Percentiles rank a stretch among this genome's conserved stretches.
Conservation (phyloP, 2,329 filamentous ascomycete genomes). For the Pleochaeta shiraiana region DNA sequence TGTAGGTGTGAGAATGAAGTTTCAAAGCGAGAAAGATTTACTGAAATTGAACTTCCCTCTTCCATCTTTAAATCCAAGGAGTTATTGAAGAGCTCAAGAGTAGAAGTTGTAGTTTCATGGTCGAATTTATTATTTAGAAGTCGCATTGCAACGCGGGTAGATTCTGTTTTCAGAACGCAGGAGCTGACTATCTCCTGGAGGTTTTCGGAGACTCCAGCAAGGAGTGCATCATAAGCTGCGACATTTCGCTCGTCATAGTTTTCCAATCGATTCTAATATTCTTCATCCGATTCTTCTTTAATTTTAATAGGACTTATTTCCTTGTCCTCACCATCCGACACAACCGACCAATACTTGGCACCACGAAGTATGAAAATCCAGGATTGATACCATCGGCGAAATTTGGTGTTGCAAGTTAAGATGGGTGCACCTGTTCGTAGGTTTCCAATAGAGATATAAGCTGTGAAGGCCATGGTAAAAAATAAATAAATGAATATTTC, state of each 20-base stretch:
- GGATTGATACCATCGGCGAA: neutral
- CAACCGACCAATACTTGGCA: neutral
- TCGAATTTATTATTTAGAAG: neutral
- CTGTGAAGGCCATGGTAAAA: neutral
- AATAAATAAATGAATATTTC: too few species aligned
- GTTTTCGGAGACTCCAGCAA: neutral
- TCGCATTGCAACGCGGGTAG: neutral
- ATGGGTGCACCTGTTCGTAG: neutral
- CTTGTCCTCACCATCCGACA: neutral
- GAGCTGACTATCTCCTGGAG: neutral
- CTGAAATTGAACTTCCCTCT: neutral
- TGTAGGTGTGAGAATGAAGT: neutral
- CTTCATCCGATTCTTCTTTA: neutral
- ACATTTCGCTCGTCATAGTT: neutral
- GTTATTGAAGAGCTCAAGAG: neutral
- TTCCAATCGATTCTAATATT: neutral
- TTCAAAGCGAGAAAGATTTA: neutral
- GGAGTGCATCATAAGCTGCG: neutral
- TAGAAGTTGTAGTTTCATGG: neutral
- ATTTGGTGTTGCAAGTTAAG: neutral
- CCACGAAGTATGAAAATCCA: neutral
- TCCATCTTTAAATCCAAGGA: neutral
- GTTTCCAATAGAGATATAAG: neutral
- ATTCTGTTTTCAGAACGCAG: neutral
- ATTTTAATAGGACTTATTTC: neutral